Evolutionary conservation across 257 asterid genomes (phyloP), one percentile per base, ranked within the genome.

Genomic region (Solanum verrucosum): DNA sequence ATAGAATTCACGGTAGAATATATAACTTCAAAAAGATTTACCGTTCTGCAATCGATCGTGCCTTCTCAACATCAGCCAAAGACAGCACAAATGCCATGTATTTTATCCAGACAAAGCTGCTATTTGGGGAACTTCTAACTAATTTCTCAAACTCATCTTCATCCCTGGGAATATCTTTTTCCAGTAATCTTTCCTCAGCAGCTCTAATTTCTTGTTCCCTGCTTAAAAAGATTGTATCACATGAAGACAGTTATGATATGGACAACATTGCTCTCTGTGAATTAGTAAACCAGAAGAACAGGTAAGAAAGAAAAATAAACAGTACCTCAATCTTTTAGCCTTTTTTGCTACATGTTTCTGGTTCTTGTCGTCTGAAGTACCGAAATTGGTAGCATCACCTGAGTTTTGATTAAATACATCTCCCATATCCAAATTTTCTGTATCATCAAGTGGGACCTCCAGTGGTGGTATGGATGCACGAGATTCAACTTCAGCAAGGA

Each of bases 21-120:
- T n/a, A 59, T 37, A 37, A 52, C 40, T 37, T 71, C n/a, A 70
- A 70, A 75, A 70, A 79, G 83, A 63, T 63, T 40, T 91, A 97
- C 98, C 97, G 95, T 93, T 97, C 98, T 82, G 99, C 99, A 90
- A 96, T 90, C 63, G 95, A 92, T 78, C 99, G 96, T 74, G 99
- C 98, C 91, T 94, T 94, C 88, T 96, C 99, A 49, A 96, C 90
- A 88, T 97, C 98, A 71, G 98, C 95, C 93, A 96, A 81, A 87
- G 96, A 90, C 77, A 97, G 93, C 98, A 96, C 93, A 87, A 90
- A 93, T 34, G 93, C 98, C 99, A 97, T 97, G 93, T 95, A 97
- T 85, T 96, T 95, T 84, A 96, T 95, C 99, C 99, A 96, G 86
- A 93, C 89, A 93, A 93, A 93, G 92, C 99, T 96, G 91, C 97